Evolutionary conservation across 805 yeast genomes (phyloP).

Genomic region (Candida mattraensis): DNA sequence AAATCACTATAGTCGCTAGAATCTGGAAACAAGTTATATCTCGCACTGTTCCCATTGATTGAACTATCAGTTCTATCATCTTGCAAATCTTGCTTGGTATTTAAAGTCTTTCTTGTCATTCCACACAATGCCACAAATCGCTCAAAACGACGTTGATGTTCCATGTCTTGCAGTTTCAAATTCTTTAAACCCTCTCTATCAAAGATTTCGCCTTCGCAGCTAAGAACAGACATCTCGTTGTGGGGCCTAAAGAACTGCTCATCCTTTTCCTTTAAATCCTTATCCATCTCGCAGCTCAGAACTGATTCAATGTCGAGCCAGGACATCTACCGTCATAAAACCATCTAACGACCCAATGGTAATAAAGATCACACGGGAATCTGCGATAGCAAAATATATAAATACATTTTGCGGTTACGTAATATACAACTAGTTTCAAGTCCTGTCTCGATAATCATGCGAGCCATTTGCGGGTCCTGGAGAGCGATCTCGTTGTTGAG

Average conservation of each 20-base stretch:
- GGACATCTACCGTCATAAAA: no score
- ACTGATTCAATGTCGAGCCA: conserved; percentile 4
- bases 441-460: no score
- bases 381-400: no score
- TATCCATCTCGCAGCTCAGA: conserved; percentile 9
- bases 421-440: no score
- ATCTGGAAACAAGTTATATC: conserved; percentile 22
- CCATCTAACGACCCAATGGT: no score
- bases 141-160: conserved; percentile 30
- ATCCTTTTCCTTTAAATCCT: conserved; percentile 33
- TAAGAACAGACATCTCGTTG: no score
- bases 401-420: no score
- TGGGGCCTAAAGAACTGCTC: conserved; percentile 46
- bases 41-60: conserved; percentile 14
- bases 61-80: conserved; percentile 1
- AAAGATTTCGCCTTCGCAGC: conserved; percentile 47
- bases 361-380: no score
- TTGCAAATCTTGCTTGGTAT: no score
- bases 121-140: conserved; percentile 26
- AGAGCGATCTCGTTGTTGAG: conserved; percentile 13
- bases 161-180: conserved; percentile 22
- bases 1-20: conserved; percentile 18
- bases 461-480: conserved; percentile 9
- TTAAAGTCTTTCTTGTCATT: conserved; percentile 4
- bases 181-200: conserved; percentile 36